Evolutionary conservation across 1,284 basidiomycete genomes (phyloP).

Genomic region (Melampsora occidentalis): DNA sequence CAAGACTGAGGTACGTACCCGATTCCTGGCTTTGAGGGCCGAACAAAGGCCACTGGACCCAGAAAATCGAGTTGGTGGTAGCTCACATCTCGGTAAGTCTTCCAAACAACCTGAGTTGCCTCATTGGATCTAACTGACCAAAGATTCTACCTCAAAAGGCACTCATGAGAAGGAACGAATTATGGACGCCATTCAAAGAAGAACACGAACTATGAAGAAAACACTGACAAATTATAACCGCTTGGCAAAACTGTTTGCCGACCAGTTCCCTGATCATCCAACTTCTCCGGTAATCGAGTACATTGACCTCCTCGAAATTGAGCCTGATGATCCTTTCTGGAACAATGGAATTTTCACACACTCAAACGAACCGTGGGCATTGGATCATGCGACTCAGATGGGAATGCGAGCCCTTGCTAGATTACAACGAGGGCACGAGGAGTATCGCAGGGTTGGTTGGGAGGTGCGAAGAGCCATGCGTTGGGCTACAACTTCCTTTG

Average conservation of each 20-base stretch:
- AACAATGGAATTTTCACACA: slow-evolving; percentile 12
- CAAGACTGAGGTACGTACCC: neutral
- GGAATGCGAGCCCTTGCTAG: slow-evolving; percentile 14
- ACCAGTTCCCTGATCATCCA: neutral
- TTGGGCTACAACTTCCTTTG: neutral
- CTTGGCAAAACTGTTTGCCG: neutral
- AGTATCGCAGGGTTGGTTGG: neutral
- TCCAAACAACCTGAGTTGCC: neutral
- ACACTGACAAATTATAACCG: slow-evolving; percentile 12
- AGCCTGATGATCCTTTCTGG: slow-evolving; percentile 16
- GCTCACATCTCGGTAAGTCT: slow-evolving; percentile 6
- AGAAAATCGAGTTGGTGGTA: neutral
- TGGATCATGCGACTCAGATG: slow-evolving; percentile 17
- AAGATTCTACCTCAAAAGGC: neutral
- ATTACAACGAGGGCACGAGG: neutral
- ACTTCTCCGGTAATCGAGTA: neutral
- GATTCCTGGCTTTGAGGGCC: neutral
- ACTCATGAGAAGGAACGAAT: slow-evolving; percentile 21
- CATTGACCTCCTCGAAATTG: neutral
- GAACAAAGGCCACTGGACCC: slow-evolving; percentile 19
- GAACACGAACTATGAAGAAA: neutral
- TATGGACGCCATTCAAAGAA: neutral
- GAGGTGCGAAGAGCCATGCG: slow-evolving; percentile 12
- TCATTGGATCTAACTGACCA: neutral
- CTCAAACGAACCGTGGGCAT: slow-evolving; percentile 14